Percentiles rank a stretch among this genome's conserved stretches.
Evolutionary conservation across 2,329 filamentous ascomycete species (phyloP).

Genomic region (Leptographium procerum): DNA sequence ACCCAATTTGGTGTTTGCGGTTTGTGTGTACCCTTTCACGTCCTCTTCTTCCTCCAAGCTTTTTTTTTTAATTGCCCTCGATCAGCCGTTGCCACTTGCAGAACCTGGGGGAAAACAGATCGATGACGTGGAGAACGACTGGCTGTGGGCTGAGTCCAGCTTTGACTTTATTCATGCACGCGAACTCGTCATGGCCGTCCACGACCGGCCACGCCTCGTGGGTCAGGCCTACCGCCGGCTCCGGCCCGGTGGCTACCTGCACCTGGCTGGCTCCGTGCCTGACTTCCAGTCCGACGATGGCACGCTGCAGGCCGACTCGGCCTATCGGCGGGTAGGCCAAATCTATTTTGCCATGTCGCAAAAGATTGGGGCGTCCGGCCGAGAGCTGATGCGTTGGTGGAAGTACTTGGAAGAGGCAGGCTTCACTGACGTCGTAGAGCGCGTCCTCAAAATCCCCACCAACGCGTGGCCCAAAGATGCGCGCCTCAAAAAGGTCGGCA

Average conservation of each 20-base stretch:
- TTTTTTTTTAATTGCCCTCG: background rate
- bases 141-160: constrained; percentile 24
- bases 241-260: constrained; percentile 14
- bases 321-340: background rate
- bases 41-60: background rate
- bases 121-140: constrained; percentile 24
- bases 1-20: constrained; percentile 23
- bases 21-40: background rate
- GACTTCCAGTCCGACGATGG: constrained; percentile 11
- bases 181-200: constrained; percentile 13
- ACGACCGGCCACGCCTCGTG: constrained; percentile 23
- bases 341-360: constrained; percentile 1
- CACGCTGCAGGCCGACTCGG: constrained; percentile 1
- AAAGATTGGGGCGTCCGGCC: constrained; percentile 7
- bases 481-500: constrained; percentile 13
- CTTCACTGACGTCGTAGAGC: constrained; percentile 3
- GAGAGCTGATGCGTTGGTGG: constrained; percentile 12
- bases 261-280: background rate
- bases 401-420: constrained; percentile 12
- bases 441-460: background rate
- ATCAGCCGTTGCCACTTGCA: too few species aligned
- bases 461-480: constrained; percentile 1
- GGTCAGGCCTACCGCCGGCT: constrained; percentile 16
- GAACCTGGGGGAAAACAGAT: too few species aligned
- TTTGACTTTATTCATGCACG: constrained; percentile 25